Conservation (phyloP, 176 grass and related monocot genomes). For the Cenchrus fungigraminus region DNA sequence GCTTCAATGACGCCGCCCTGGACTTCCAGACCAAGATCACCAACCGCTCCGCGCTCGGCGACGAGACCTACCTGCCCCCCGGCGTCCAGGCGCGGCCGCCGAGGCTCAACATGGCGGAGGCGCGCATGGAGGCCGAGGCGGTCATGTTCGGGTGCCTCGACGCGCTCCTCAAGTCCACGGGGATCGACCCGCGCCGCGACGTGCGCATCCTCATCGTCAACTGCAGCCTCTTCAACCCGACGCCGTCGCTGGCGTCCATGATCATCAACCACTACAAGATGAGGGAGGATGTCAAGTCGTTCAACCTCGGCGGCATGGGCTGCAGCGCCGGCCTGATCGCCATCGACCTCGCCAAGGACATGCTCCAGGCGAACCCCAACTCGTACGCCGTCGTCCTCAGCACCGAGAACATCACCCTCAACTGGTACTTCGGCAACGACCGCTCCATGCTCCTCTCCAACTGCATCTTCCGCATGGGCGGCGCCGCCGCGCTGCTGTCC, state of each 20-base stretch:
- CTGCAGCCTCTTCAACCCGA: constrained; percentile 86
- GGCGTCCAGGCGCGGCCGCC: constrained; percentile 67
- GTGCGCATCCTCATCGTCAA: constrained; percentile 71
- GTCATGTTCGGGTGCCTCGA: constrained; percentile 84
- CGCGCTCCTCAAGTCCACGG: constrained; percentile 55
- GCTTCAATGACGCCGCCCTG: constrained; percentile 55
- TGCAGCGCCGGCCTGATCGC: constrained; percentile 83
- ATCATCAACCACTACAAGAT: constrained; percentile 79
- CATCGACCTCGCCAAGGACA: constrained; percentile 75
- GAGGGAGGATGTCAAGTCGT: constrained; percentile 69
- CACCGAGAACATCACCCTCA: constrained; percentile 82
- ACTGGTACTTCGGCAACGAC: constrained; percentile 84
- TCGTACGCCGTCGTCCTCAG: constrained; percentile 67
- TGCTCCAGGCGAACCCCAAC: constrained; percentile 67
- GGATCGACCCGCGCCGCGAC: constrained; percentile 65
- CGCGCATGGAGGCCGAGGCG: constrained; percentile 61
- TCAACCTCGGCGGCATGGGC: constrained; percentile 83
- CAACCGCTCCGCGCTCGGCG: constrained; percentile 59
- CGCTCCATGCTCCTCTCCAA: constrained; percentile 78
- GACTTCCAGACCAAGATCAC: constrained; percentile 83
- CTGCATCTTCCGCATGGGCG: constrained; percentile 87
- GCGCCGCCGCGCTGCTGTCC: constrained; percentile 69
- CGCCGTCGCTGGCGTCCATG: constrained; percentile 76
- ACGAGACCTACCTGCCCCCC: constrained; percentile 68
- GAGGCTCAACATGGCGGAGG: constrained; percentile 67